These are phyloP conservation scores for Cytospora paraplurivora DNA, from an alignment of 2,329 filamentous ascomycete species.

Conservation along the genomic window DNA sequence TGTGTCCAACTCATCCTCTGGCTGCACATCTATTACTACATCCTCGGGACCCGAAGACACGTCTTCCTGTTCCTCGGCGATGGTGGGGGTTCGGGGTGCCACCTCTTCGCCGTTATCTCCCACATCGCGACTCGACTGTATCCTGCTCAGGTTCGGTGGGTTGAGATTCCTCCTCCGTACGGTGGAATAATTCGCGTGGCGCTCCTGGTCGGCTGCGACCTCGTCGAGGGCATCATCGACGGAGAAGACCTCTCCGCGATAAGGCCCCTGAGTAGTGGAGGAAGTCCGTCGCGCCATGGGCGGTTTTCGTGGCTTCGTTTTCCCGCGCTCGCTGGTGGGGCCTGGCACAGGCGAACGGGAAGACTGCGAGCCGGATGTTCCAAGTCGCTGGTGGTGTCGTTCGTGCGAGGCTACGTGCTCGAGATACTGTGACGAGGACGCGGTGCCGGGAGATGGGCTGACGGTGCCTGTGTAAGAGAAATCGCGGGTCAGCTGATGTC, in stretches of 20 bases:
- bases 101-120: constrained; percentile 31
- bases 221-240: constrained; percentile 86
- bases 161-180: constrained; percentile 43
- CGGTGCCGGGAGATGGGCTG: constrained; percentile 36
- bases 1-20: constrained; percentile 42
- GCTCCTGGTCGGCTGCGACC: constrained; percentile 67
- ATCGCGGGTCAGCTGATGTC: constrained; percentile 32
- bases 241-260: constrained; percentile 85
- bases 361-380: constrained; percentile 40
- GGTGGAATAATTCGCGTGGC: constrained; percentile 46
- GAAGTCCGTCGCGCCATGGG: constrained; percentile 72
- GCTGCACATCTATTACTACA: constrained; percentile 30
- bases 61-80: constrained; percentile 29
- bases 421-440: constrained; percentile 28
- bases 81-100: constrained; percentile 20
- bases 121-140: constrained; percentile 36
- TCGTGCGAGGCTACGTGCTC: constrained; percentile 32
- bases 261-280: constrained; percentile 69
- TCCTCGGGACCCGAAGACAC: constrained; percentile 2
- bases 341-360: constrained; percentile 48
- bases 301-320: constrained; percentile 68
- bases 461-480: constrained; percentile 38
- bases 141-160: constrained; percentile 36
- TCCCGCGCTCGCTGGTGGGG: constrained; percentile 50
- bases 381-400: constrained; percentile 46